These are phyloP conservation scores for Wickerhamiella domercqiae DNA, from an alignment of 805 yeast genomes.

Conservation along the genomic window DNA sequence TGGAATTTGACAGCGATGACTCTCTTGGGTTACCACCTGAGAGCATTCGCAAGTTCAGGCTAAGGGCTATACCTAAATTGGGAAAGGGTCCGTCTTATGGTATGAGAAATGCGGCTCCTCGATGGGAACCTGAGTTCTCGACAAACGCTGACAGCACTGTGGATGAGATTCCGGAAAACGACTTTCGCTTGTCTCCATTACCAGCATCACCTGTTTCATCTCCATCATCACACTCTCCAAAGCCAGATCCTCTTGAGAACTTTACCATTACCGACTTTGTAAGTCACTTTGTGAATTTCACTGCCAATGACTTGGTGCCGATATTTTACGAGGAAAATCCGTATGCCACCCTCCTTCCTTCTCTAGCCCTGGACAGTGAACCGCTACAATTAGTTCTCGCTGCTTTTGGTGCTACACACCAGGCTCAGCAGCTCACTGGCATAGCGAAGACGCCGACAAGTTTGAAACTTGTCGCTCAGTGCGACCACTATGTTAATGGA, in stretches of 20 bases:
- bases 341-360: slow-evolving; percentile 47
- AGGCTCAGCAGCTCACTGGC: slow-evolving; percentile 1
- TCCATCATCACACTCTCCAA: too few relatives aligned
- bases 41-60: neutral
- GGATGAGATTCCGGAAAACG: neutral
- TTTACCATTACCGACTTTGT: slow-evolving; percentile 32
- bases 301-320: slow-evolving; percentile 49
- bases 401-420: slow-evolving; percentile 15
- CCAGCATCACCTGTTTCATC: neutral
- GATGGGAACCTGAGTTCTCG: neutral
- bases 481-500: neutral
- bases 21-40: neutral
- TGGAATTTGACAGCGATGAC: neutral
- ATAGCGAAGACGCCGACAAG: neutral
- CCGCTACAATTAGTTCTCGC: slow-evolving; percentile 9
- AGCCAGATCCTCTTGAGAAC: neutral
- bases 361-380: slow-evolving; percentile 42
- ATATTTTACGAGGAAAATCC: slow-evolving; percentile 57
- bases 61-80: neutral
- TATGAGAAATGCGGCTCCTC: neutral
- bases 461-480: neutral
- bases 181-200: neutral
- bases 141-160: too few relatives aligned
- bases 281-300: slow-evolving; percentile 46
- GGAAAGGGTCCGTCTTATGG: neutral